Evolutionary conservation across 805 yeast genomes (phyloP), one percentile per base, ranked within the genome.

Genomic region (Teunomyces funiuensis): DNA sequence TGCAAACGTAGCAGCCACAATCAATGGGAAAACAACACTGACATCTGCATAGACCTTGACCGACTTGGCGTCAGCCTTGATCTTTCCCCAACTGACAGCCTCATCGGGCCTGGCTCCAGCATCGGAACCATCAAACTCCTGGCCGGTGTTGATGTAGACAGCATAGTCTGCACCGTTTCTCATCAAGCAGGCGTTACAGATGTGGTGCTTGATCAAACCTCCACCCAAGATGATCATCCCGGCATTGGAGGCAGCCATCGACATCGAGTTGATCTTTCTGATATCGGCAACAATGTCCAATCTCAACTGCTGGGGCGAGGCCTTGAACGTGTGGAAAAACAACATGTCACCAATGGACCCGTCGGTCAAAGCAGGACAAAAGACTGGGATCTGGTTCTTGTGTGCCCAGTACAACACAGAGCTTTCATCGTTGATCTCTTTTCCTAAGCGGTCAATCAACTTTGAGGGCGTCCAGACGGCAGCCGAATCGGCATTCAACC

Each of bases 81-180:
- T 93, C 66, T 93, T 93, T 50, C 99, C 99, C 99, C 99, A 93
- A 28, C 96, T 85, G 40, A 93, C 85, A 19, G 99, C 99, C 69
- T 93, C 99, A 63, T 93, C 99, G 1, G 98, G 98, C 62, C 99
- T 80, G 5, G 99, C 99, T 50, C 99, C 99, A 8, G 99, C 98
- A 65, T 93, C 99, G 17, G 97, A 88, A 36, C 99, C 99, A 60
- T 93, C 99, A 55, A 89, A 93, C 63, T 93, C 99, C 69, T 93
- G 98, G 36, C 97, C 99, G 11, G 99, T 93, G 66, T 93, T 93
- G 62, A 93, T 91, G 66, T 80, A 93, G 14, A 93, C 97, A 5
- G 99, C 98, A 60, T 83, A 88, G 63, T 93, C 99, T 16, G 99
- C 99, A 57, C 99, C 99, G 56, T 93, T 95, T 74, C 99, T 85